Conservation (phyloP, 306 rosid species). For the Sindora glabra region DNA sequence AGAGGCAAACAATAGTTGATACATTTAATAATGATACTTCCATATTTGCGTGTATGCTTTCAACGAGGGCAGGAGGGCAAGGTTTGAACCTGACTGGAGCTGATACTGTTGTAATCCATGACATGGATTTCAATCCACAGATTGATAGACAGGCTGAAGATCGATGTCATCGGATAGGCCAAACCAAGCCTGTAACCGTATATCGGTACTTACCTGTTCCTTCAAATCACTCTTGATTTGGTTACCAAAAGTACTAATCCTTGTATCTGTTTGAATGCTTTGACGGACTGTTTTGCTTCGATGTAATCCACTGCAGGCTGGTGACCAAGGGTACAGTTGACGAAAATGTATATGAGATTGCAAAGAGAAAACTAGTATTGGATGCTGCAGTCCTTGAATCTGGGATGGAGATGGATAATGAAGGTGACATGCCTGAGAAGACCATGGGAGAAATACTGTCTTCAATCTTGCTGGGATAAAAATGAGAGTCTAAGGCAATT, state of each 20-base stretch:
- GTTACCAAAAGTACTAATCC: neutral
- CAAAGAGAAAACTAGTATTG: slow-evolving; percentile 79
- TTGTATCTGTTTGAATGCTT: neutral
- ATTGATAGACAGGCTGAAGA: slow-evolving; percentile 96
- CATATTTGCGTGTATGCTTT: slow-evolving; percentile 92
- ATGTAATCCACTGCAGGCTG: slow-evolving; percentile 41
- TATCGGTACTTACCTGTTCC: slow-evolving; percentile 47
- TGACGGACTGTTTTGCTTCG: neutral
- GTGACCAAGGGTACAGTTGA: slow-evolving; percentile 87
- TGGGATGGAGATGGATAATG: slow-evolving; percentile 59
- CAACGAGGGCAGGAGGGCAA: slow-evolving; percentile 97
- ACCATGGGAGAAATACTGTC: slow-evolving; percentile 98
- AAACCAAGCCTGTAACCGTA: slow-evolving; percentile 77
- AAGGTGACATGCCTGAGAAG: slow-evolving; percentile 74
- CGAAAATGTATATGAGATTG: slow-evolving; percentile 94
- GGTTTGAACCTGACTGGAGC: slow-evolving; percentile 92
- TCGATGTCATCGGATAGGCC: slow-evolving; percentile 93
- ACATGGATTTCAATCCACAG: slow-evolving; percentile 98
- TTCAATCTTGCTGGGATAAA: slow-evolving; percentile 63
- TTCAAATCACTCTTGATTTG: neutral
- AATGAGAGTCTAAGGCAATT: neutral
- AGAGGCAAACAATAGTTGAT: slow-evolving; percentile 93
- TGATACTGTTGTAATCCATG: slow-evolving; percentile 89
- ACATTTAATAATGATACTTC: slow-evolving; percentile 75
- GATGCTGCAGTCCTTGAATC: slow-evolving; percentile 95